Evolutionary conservation across 1,284 basidiomycete genomes (phyloP).

Genomic region (Retiboletus flavoniger): DNA sequence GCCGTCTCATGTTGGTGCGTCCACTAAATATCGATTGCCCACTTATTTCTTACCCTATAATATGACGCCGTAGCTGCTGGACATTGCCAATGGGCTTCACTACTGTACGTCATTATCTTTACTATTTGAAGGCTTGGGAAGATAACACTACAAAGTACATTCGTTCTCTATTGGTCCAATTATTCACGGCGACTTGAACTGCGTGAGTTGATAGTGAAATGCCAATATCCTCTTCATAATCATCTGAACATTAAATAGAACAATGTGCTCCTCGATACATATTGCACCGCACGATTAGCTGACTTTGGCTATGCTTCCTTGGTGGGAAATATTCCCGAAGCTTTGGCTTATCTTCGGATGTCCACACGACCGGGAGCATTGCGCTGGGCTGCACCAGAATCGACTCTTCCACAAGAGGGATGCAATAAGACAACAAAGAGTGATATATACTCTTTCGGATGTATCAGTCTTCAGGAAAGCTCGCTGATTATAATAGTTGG

Average conservation of each 20-base stretch:
- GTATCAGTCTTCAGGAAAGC: not conserved
- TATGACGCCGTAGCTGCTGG: not conserved
- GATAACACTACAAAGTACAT: not conserved
- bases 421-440: not conserved
- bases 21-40: too few species aligned
- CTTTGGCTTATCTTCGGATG: slow-evolving; percentile 9
- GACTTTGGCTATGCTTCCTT: slow-evolving; percentile 9
- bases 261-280: slow-evolving; percentile 17
- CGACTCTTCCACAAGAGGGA: not conserved
- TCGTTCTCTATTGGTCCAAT: not conserved
- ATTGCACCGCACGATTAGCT: slow-evolving; percentile 1
- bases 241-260: slow-evolving; percentile 1
- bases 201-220: not conserved
- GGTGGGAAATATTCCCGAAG: slow-evolving; percentile 1
- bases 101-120: not conserved
- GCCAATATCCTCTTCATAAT: not conserved
- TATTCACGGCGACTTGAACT: slow-evolving; percentile 9
- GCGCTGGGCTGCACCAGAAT: slow-evolving; percentile 12
- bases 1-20: slow-evolving; percentile 11
- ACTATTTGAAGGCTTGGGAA: not conserved
- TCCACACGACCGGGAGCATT: slow-evolving; percentile 10
- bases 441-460: slow-evolving; percentile 20
- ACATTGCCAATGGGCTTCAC: slow-evolving; percentile 5
- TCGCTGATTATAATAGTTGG: accelerated
- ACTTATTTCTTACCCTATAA: not conserved